Evolutionary conservation across 441 rosid species (phyloP), one percentile per base, ranked within the genome.

Genomic region (Adansonia grandidieri): DNA sequence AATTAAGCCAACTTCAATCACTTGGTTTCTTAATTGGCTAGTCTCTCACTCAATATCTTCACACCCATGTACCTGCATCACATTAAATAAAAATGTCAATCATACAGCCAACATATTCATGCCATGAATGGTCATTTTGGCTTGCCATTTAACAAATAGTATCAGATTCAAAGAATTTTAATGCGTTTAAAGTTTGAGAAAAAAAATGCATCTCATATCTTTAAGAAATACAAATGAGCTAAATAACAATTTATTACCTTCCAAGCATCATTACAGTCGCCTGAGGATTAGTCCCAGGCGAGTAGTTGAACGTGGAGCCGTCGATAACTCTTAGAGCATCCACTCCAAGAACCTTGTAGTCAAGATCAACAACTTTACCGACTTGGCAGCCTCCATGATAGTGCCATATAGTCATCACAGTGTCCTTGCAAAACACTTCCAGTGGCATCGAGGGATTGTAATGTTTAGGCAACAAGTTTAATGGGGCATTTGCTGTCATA

Each of bases 221-320:
- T 37, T 37, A 37, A 37, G 42, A 37, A 37, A 37, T 37, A 37
- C 5, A 37, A 37, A 37, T 37, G 5, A 37, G 53, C 53, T 11
- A 48, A 48, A 48, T 63, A 58, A 17, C 28, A 24, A 24, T 24
- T 24, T 24, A 1, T 40, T 84, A 93, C 97, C 99, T 92, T 81
- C 99, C 98, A 61, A 95, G 95, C 99, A 95, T 95, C 99, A 95
- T 93, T 69, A 92, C 89, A 7, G 99, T 95, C 81, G 99, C 99
- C 77, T 93, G 98, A 79, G 99, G 98, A 80, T 95, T 95, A 17
- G 99, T 95, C 62, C 99, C 99, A 7, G 98, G 99, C 61, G 94
- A 90, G 69, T 65, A 64, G 63, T 85, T 85, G 79, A 95, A 88
- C 1, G 96, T 93, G 53, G 99, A 95, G 47, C 95, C 95, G 73